Percentiles rank a stretch among this genome's conserved stretches.
Evolutionary conservation across 2,329 filamentous ascomycete genomes (phyloP).

Genomic region (Cryphonectria parasitica): DNA sequence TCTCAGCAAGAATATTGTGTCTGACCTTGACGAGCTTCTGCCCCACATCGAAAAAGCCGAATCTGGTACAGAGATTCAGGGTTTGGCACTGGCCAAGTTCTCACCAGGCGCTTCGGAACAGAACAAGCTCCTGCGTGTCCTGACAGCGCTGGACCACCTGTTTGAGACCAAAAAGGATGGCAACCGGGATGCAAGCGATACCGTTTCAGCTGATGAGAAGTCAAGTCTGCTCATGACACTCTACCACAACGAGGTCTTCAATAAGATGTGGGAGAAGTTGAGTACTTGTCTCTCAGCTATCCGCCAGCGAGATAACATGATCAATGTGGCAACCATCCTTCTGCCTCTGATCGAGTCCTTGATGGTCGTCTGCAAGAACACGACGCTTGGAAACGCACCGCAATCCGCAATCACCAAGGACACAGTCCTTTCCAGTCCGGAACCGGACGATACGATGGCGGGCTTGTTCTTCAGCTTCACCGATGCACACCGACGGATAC

Average conservation of each 20-base stretch:
- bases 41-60: slow-evolving; percentile 85
- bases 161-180: slow-evolving; percentile 76
- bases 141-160: slow-evolving; percentile 93
- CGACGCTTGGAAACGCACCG: slow-evolving; percentile 72
- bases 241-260: slow-evolving; percentile 90
- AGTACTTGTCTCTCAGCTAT: slow-evolving; percentile 89
- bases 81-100: slow-evolving; percentile 91
- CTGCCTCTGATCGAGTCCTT: slow-evolving; percentile 92
- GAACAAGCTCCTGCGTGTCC: slow-evolving; percentile 87
- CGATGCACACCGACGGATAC: slow-evolving; percentile 93
- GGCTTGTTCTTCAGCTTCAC: slow-evolving; percentile 96
- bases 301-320: slow-evolving; percentile 88
- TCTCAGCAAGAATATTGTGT: slow-evolving; percentile 81
- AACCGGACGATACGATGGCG: slow-evolving; percentile 81
- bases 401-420: slow-evolving; percentile 60
- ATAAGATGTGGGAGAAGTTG: slow-evolving; percentile 87
- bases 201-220: slow-evolving; percentile 56
- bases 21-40: slow-evolving; percentile 82
- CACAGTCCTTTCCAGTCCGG: slow-evolving; percentile 73
- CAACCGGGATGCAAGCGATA: slow-evolving; percentile 32
- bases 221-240: slow-evolving; percentile 84
- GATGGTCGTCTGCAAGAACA: slow-evolving; percentile 99
- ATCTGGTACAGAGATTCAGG: slow-evolving; percentile 92
- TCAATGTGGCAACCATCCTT: slow-evolving; percentile 95
- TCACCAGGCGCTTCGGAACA: slow-evolving; percentile 95